Base-by-base conservation (phyloP, 1,284 basidiomycete genomes). In the Meripilus lineatus region DNA sequence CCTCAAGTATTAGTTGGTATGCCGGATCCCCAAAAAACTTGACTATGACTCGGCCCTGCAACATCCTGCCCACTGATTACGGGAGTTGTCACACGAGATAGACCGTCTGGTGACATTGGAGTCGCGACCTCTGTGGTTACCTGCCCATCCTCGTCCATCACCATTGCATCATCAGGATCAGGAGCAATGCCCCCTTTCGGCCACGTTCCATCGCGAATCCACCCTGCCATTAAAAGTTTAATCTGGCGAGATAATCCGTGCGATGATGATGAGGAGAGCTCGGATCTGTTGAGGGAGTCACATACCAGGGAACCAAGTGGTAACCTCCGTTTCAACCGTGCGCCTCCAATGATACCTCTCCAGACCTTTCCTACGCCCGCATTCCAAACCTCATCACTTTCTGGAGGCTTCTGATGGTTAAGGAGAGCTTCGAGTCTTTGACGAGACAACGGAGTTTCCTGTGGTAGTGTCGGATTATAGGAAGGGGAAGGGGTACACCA, bases 181-280 rank as follows among this genome's bases (percentile, higher is more conserved):
- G 75, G 78, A 14, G 66, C 77, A 8, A 69, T 60, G 22, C 72
- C 68, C 17, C 74, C 79, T 40, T 65, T 62, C 14, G 85, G 86
- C 86, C 85, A 89, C 32, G 81, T 86, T 32, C 77, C 70, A 38
- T 89, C 85, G 42, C 76, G 75, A 40, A 84, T 60, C 86, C 85
- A 89, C 28, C 81, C 79, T 30, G 80, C 74, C 57, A 84, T 75
- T 35, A 87, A 60, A 46, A 89, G 71, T 56, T 82, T 81, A 52
- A 87, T 72, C 85, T 89, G 42, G 15, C 43, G 40, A 26, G 18
- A 11, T 25, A 33, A 25, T 26, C 36, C 13, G 25, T 11, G 44
- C 14, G 23, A 13, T n/a, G n/a, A n/a, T n/a, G n/a, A 15, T 6
- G 17, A 10, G 26, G 26, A 28, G 11, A 7, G 22, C 14, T 33